Evolutionary conservation across 768 basidiomycete genomes (phyloP).

Genomic region (Boletus subcaerulescens): DNA sequence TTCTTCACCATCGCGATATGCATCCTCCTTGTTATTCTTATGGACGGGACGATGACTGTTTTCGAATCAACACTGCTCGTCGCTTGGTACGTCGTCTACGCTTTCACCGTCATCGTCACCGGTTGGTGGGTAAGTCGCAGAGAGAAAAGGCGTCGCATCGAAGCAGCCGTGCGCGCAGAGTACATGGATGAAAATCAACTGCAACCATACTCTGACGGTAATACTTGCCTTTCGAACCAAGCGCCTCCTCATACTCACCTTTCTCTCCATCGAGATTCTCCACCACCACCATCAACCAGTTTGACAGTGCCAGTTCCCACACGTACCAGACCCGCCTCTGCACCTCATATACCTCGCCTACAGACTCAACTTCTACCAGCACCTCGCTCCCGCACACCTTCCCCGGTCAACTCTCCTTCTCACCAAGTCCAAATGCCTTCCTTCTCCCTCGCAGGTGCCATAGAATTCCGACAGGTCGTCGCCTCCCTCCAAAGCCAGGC

Average conservation of each 20-base stretch:
- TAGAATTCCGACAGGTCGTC: conserved; percentile 96
- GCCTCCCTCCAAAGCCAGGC: conserved; percentile 73
- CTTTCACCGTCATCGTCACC: conserved; percentile 66
- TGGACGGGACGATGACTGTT: conserved; percentile 65
- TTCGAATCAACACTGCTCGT: conserved; percentile 76
- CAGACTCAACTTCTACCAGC: conserved; percentile 40
- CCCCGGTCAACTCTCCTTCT: conserved; percentile 41
- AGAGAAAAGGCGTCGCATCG: conserved; percentile 44
- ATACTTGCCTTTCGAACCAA: conserved; percentile 25
- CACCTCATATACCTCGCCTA: conserved; percentile 36
- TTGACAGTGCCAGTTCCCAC: conserved; percentile 30
- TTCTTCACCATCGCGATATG: conserved; percentile 84
- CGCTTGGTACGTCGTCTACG: conserved; percentile 75
- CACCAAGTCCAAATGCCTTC: conserved; percentile 61
- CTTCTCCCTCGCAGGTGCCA: conserved; percentile 89
- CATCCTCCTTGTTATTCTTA: conserved; percentile 73
- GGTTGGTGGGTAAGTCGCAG: conserved; percentile 71
- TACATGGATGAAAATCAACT: conserved; percentile 46
- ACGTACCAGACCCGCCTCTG: conserved; percentile 39
- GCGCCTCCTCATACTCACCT: conserved; percentile 3
- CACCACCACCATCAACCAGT: conserved; percentile 1
- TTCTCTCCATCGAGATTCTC: background rate
- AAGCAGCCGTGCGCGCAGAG: conserved; percentile 57
- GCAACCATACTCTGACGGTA: conserved; percentile 60
- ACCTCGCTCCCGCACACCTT: conserved; percentile 45